Evolutionary conservation across 1,284 basidiomycete genomes (phyloP).

Genomic region (Puccinia brachypodii): DNA sequence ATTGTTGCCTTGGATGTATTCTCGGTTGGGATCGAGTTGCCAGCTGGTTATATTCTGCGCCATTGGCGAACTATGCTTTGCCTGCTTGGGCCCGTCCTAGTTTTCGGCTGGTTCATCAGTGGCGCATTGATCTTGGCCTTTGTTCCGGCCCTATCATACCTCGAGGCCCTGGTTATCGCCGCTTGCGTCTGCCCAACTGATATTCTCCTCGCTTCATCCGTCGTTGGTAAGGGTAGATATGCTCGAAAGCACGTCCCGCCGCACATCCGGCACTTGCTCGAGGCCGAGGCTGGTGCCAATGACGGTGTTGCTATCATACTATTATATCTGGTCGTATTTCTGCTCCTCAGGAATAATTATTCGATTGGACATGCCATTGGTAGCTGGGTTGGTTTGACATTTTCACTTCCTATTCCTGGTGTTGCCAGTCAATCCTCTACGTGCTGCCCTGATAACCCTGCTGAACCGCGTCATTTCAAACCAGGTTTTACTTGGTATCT

Average conservation of each 20-base stretch:
- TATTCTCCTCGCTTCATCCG: constrained; percentile 72
- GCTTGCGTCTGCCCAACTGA: constrained; percentile 96
- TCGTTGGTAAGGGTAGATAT: constrained; percentile 89
- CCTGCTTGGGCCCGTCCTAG: constrained; percentile 64
- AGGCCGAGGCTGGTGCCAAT: constrained; percentile 88
- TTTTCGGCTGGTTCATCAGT: constrained; percentile 54
- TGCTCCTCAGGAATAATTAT: constrained; percentile 69
- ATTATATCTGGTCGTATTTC: constrained; percentile 86
- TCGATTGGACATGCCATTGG: constrained; percentile 67
- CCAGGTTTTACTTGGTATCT: constrained; percentile 56
- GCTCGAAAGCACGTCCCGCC: constrained; percentile 97
- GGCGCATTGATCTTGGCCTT: constrained; percentile 76
- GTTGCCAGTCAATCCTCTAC: not conserved
- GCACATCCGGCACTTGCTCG: constrained; percentile 84
- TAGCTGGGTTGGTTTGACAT: constrained; percentile 49
- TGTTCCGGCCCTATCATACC: constrained; percentile 79
- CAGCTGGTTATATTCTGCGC: constrained; percentile 66
- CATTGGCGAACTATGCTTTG: constrained; percentile 89
- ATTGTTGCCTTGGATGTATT: constrained; percentile 97
- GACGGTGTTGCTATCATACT: constrained; percentile 79
- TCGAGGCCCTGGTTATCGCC: constrained; percentile 81
- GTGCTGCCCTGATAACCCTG: constrained; percentile 57
- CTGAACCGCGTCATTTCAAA: not conserved
- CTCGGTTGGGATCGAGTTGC: constrained; percentile 86
- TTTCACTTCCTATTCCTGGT: not conserved